Percentiles rank a stretch among this genome's conserved stretches.
phyloP scores from a whole-genome alignment of 148 eudicot species.

The Rhododendron molle region DNA sequence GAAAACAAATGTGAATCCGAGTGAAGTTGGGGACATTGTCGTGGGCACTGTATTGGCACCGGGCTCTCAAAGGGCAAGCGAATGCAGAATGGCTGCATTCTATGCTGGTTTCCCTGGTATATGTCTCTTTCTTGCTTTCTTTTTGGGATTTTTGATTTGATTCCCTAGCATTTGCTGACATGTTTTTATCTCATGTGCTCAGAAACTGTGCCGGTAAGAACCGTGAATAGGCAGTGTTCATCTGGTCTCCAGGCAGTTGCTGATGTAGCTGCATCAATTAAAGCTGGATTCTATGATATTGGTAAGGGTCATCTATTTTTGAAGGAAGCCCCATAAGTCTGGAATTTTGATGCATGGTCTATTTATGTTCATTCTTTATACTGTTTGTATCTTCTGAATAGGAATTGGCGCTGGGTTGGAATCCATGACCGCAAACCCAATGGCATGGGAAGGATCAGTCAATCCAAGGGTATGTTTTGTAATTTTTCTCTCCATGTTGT shows the following conservation, averaged over 20 bases:
- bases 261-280: constrained; percentile 98
- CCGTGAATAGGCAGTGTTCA: constrained; percentile 97
- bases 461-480: constrained; percentile 60
- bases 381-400: constrained; percentile 19
- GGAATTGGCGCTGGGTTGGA: constrained; percentile 98
- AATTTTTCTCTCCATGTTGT: background rate
- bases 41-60: constrained; percentile 93
- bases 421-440: constrained; percentile 83
- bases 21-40: constrained; percentile 95
- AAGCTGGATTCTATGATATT: constrained; percentile 97
- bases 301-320: constrained; percentile 36
- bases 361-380: background rate
- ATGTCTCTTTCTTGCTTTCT: background rate
- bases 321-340: background rate
- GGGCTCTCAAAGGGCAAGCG: constrained; percentile 89
- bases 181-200: background rate
- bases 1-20: constrained; percentile 85
- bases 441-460: constrained; percentile 88
- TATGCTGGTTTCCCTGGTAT: constrained; percentile 98
- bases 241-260: constrained; percentile 99
- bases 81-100: constrained; percentile 95
- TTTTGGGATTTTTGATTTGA: background rate
- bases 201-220: constrained; percentile 92
- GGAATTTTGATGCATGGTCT: background rate
- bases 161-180: background rate